phyloP scores from a whole-genome alignment of 148 eudicot genomes.

The Simmondsia chinensis region DNA sequence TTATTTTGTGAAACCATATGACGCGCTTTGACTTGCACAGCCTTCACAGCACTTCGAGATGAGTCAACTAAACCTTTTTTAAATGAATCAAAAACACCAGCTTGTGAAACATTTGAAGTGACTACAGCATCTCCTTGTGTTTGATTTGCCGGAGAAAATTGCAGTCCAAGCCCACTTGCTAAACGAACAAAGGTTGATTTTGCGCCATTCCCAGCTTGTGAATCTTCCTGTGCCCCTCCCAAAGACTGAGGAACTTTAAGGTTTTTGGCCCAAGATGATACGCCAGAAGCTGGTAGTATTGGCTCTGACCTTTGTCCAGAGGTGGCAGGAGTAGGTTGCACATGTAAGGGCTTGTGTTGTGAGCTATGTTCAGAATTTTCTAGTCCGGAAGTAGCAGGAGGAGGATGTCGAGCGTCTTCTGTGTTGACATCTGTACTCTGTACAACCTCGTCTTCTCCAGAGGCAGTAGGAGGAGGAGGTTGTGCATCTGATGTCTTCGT shows the following conservation, averaged over 20 bases:
- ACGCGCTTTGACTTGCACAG: conserved; percentile 94
- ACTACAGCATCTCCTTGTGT: conserved; percentile 24
- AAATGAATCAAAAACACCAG: conserved; percentile 58
- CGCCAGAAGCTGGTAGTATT: conserved; percentile 23
- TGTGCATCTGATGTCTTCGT: no score
- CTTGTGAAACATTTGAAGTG: conserved; percentile 29
- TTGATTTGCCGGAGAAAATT: conserved; percentile 28
- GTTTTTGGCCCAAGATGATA: conserved; percentile 43
- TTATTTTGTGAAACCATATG: conserved; percentile 94
- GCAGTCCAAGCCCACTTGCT: conserved; percentile 54
- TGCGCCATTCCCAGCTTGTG: conserved; percentile 31
- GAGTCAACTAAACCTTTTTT: conserved; percentile 85
- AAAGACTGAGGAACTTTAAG: conserved; percentile 27
- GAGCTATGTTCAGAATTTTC: no score
- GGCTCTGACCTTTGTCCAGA: conserved; percentile 27
- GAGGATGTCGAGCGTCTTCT: no score
- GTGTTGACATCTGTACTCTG: no score
- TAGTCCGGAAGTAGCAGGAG: no score
- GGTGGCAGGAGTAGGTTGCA: conserved; percentile 18
- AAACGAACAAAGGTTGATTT: conserved; percentile 54
- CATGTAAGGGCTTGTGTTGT: conserved; percentile 25
- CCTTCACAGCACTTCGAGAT: conserved; percentile 79
- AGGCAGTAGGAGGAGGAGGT: no score
- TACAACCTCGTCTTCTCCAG: no score
- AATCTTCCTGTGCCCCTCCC: conserved; percentile 25